A percentile compares a stretch with the other conserved stretches of the same genome.
Evolutionary conservation across 1,284 basidiomycete genomes (phyloP).

Genomic region (Tilletia walkeri): DNA sequence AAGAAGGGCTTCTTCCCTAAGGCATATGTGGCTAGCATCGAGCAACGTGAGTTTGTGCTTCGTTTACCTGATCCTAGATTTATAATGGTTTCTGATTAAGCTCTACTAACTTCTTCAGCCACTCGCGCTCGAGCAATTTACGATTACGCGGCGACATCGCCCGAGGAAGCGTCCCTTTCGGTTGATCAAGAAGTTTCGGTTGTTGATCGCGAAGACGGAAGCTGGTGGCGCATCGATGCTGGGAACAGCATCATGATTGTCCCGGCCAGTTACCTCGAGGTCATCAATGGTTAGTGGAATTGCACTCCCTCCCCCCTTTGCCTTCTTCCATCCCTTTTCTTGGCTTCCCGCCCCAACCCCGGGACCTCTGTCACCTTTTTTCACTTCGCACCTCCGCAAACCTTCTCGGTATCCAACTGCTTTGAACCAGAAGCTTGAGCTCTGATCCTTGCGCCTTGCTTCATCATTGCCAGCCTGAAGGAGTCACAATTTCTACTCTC

Average conservation of each 20-base stretch:
- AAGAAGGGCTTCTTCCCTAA: slow-evolving; percentile 86
- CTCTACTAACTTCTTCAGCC: slow-evolving; percentile 21
- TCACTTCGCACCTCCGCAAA: too few species aligned
- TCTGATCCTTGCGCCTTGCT: slow-evolving; percentile 12
- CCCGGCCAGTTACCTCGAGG: slow-evolving; percentile 51
- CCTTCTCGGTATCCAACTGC: background rate
- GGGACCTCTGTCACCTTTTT: too few species aligned
- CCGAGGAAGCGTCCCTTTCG: slow-evolving; percentile 46
- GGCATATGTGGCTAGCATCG: slow-evolving; percentile 62
- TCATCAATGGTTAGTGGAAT: slow-evolving; percentile 28
- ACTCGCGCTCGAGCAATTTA: slow-evolving; percentile 49
- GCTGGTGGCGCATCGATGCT: slow-evolving; percentile 53
- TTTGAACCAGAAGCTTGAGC: slow-evolving; percentile 5
- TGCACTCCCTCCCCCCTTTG: slow-evolving; percentile 54
- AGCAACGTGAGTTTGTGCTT: slow-evolving; percentile 20
- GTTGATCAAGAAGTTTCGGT: slow-evolving; percentile 46
- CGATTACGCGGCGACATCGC: slow-evolving; percentile 46
- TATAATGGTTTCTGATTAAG: background rate
- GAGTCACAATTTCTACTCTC: background rate
- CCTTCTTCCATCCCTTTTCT: slow-evolving; percentile 53
- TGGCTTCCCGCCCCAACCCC: background rate
- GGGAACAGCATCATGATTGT: slow-evolving; percentile 45
- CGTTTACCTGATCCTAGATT: background rate
- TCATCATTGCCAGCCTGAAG: slow-evolving; percentile 8
- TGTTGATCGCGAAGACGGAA: slow-evolving; percentile 49